A percentile compares a stretch with the other conserved stretches of the same genome.
These are phyloP conservation scores for Hibiscus trionum DNA, from an alignment of 345 rosid genomes.

Conservation along the genomic window DNA sequence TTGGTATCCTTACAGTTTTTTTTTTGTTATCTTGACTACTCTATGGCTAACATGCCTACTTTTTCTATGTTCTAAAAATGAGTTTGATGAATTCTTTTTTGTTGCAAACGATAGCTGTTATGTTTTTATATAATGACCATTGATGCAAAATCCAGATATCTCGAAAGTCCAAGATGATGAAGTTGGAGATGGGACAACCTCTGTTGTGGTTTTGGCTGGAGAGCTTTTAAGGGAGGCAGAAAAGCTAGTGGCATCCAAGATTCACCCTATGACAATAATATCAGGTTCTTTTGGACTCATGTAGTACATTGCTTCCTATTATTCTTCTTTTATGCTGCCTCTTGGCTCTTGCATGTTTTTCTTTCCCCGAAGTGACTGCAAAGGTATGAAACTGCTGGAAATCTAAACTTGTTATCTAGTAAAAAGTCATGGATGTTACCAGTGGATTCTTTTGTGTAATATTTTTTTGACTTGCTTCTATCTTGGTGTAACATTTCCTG, in stretches of 20 bases:
- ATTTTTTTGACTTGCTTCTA: background rate
- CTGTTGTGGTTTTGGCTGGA: slow-evolving; percentile 97
- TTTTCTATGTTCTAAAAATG: background rate
- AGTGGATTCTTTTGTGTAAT: background rate
- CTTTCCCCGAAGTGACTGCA: background rate
- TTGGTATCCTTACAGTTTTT: slow-evolving; percentile 51
- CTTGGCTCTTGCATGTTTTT: background rate
- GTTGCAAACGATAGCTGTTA: background rate
- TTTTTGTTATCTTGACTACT: background rate
- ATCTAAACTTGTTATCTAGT: background rate
- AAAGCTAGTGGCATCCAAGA: slow-evolving; percentile 79
- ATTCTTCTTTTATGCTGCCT: background rate
- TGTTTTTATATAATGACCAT: slow-evolving; percentile 8
- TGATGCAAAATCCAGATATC: slow-evolving; percentile 39
- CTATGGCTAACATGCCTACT: background rate
- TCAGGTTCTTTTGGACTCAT: slow-evolving; percentile 39
- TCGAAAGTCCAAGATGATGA: slow-evolving; percentile 99
- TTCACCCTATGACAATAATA: slow-evolving; percentile 96
- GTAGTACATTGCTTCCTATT: background rate
- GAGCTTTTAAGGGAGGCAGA: slow-evolving; percentile 95
- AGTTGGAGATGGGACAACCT: slow-evolving; percentile 99
- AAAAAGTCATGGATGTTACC: background rate
- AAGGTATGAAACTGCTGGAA: background rate
- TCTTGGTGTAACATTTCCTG: background rate
- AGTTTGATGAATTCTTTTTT: background rate